phyloP scores from a whole-genome alignment of 2,329 filamentous ascomycete genomes.

The Exophiala alcalophila region DNA sequence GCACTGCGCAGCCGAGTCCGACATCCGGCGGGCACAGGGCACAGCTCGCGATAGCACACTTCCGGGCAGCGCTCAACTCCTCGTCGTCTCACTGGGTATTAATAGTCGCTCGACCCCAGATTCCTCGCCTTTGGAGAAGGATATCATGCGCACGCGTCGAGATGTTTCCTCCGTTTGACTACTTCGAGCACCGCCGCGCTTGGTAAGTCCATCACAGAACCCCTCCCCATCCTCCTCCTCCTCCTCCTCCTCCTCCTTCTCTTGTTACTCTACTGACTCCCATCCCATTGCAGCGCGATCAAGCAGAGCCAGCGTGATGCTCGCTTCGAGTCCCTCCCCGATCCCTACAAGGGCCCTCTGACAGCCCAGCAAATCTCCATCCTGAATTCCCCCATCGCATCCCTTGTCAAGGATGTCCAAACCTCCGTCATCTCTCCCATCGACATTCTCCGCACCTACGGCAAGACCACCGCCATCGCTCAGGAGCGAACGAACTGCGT shows the following conservation, averaged over 20 bases:
- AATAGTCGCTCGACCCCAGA: conserved; percentile 4
- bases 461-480: conserved; percentile 78
- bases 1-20: too few relatives aligned
- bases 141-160: conserved; percentile 17
- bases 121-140: too few relatives aligned
- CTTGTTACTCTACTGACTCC: conserved; percentile 5
- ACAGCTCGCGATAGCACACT: too few relatives aligned
- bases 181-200: conserved; percentile 67
- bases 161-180: conserved; percentile 59
- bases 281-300: conserved; percentile 58
- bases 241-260: neutral
- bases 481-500: conserved; percentile 86
- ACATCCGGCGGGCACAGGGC: too few relatives aligned
- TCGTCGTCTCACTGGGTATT: too few relatives aligned
- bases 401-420: conserved; percentile 75
- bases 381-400: conserved; percentile 69
- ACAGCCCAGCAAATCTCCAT: conserved; percentile 63
- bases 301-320: conserved; percentile 74
- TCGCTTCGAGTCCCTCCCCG: conserved; percentile 65
- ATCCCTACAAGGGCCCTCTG: conserved; percentile 64
- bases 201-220: conserved; percentile 53
- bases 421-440: conserved; percentile 62
- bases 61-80: too few relatives aligned
- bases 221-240: neutral
- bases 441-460: conserved; percentile 78